These are phyloP conservation scores for Cicer chorassanicum DNA, from an alignment of 306 rosid genomes.

Conservation along the genomic window DNA sequence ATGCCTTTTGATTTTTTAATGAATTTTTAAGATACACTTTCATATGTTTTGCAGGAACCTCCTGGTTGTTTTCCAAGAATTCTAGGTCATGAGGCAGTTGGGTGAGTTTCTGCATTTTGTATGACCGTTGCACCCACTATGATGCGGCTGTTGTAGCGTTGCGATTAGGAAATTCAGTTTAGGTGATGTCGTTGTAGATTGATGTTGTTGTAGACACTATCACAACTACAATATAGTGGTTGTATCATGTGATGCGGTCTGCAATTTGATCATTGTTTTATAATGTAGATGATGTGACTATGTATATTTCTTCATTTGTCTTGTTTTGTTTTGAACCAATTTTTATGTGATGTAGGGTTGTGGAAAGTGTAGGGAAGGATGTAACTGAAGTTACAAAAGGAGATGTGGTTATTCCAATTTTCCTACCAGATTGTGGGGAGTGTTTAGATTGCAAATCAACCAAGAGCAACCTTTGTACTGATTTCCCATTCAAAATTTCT, in stretches of 20 bases:
- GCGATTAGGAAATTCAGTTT: too few relatives aligned
- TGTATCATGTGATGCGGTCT: neutral
- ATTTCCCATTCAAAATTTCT: conserved; percentile 64
- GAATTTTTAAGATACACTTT: conserved; percentile 10
- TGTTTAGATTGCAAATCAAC: conserved; percentile 68
- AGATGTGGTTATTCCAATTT: conserved; percentile 69
- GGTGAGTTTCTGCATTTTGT: conserved; percentile 50
- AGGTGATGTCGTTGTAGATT: neutral
- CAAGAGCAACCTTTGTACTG: conserved; percentile 76
- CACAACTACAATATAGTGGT: neutral
- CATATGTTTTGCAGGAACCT: conserved; percentile 54
- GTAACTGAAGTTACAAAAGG: conserved; percentile 74
- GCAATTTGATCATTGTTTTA: neutral
- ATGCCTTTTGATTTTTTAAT: conserved; percentile 6
- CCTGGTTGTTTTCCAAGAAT: conserved; percentile 71
- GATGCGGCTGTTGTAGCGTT: neutral
- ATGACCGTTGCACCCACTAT: neutral
- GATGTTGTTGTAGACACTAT: neutral
- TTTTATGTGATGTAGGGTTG: conserved; percentile 54
- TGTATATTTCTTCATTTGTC: conserved; percentile 7
- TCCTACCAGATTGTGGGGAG: conserved; percentile 73
- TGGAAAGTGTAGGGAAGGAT: conserved; percentile 80
- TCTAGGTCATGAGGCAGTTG: conserved; percentile 83
- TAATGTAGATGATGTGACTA: conserved; percentile 12
- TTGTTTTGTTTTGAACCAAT: conserved; percentile 10